These are phyloP conservation scores for Melanomma pulvis-pyrius DNA, from an alignment of 495 filamentous ascomycete genomes.

Conservation along the genomic window DNA sequence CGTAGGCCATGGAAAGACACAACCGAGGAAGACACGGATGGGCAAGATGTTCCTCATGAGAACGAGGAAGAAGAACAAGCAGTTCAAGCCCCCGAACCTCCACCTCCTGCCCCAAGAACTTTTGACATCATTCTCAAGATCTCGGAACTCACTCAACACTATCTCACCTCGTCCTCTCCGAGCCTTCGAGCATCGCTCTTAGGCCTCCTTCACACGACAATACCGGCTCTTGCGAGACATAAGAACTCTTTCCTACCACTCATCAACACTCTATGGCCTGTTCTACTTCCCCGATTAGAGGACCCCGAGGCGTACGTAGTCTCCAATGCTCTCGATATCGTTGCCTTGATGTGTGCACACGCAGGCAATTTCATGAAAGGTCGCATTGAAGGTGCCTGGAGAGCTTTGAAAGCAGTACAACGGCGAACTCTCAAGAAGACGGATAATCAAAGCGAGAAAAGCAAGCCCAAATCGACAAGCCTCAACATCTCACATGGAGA, in stretches of 20 bases:
- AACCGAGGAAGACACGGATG: constrained; percentile 4
- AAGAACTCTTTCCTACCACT: constrained; percentile 84
- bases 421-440: not conserved
- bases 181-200: constrained; percentile 76
- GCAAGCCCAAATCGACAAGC: not conserved
- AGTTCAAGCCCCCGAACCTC: constrained; percentile 59
- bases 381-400: constrained; percentile 72
- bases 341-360: constrained; percentile 61
- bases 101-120: constrained; percentile 46
- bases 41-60: not conserved
- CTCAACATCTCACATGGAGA: not conserved
- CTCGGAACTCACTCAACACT: constrained; percentile 57
- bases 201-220: constrained; percentile 66
- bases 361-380: constrained; percentile 82
- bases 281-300: constrained; percentile 68
- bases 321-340: constrained; percentile 65
- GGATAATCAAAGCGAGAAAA: not conserved
- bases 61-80: constrained; percentile 46
- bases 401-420: constrained; percentile 46
- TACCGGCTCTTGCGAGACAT: constrained; percentile 68
- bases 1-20: constrained; percentile 30
- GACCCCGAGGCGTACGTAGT: constrained; percentile 77
- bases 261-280: constrained; percentile 86
- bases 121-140: constrained; percentile 48
- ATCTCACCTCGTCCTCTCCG: constrained; percentile 81